phyloP scores from a whole-genome alignment of 2,329 filamentous ascomycete genomes.

The Phyllosticta paracitricarpa region DNA sequence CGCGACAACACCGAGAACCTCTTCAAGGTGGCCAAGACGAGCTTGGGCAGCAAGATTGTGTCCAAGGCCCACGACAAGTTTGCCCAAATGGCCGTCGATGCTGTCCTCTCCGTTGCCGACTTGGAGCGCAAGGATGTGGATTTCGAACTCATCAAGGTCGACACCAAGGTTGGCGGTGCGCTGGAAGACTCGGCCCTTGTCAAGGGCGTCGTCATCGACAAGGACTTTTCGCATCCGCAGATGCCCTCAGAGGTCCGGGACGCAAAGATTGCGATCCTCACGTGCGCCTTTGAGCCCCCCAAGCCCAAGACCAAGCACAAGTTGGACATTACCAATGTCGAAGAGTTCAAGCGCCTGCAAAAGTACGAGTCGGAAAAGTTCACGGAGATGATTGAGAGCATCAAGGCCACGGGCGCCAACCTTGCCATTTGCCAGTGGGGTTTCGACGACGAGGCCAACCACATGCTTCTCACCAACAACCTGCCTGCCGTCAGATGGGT shows the following conservation, averaged over 20 bases:
- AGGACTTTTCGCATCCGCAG: constrained; percentile 98
- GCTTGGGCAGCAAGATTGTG: constrained; percentile 96
- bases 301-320: constrained; percentile 99
- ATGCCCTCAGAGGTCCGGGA: constrained; percentile 94
- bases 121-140: constrained; percentile 94
- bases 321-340: constrained; percentile 90
- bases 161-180: constrained; percentile 91
- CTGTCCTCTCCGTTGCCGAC: constrained; percentile 91
- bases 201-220: constrained; percentile 97
- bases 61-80: constrained; percentile 99
- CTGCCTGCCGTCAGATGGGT: constrained; percentile 97
- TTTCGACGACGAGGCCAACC: constrained; percentile 98
- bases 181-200: constrained; percentile 91
- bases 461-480: constrained; percentile 89
- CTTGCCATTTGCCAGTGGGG: constrained; percentile 99
- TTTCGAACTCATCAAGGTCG: constrained; percentile 98
- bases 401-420: constrained; percentile 95
- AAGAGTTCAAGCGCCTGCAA: constrained; percentile 97
- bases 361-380: constrained; percentile 95
- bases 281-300: constrained; percentile 94
- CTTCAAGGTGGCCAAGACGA: constrained; percentile 89
- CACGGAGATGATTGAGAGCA: constrained; percentile 95
- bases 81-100: constrained; percentile 92
- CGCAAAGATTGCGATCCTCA: constrained; percentile 94
- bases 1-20: constrained; percentile 74